These are phyloP conservation scores for Fusarium pininemorale DNA, from an alignment of 2,329 filamentous ascomycete genomes.

Conservation along the genomic window DNA sequence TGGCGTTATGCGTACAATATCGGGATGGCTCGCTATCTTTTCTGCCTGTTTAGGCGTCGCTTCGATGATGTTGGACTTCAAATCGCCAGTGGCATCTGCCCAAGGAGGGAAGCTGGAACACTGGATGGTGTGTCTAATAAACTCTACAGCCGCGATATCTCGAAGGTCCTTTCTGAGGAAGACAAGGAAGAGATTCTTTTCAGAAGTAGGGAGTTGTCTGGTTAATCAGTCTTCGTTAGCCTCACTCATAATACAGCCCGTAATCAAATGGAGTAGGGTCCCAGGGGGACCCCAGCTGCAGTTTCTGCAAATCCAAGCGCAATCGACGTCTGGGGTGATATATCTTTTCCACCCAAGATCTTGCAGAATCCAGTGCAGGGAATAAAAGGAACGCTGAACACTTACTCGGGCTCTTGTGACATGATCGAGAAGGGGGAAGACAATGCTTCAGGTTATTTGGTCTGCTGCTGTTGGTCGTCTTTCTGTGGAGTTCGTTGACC, in stretches of 20 bases:
- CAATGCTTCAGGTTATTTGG: too few species aligned
- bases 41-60: background rate
- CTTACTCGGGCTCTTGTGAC: background rate
- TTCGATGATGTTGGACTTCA: background rate
- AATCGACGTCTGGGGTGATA: background rate
- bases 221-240: background rate
- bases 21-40: background rate
- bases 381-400: background rate
- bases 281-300: too few species aligned
- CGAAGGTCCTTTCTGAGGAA: background rate
- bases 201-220: too few species aligned
- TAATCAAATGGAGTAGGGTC: too few species aligned
- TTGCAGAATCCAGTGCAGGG: accelerated
- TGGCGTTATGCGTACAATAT: background rate
- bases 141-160: background rate
- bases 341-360: accelerated
- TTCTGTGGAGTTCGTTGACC: accelerated
- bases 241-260: too few species aligned
- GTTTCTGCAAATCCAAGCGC: background rate
- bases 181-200: background rate
- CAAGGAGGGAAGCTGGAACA: background rate
- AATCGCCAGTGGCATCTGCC: background rate
- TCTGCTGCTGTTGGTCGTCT: background rate
- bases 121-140: background rate
- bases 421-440: background rate